Conservation (phyloP, 2,329 filamentous ascomycete species). For the Exophiala sideris region DNA sequence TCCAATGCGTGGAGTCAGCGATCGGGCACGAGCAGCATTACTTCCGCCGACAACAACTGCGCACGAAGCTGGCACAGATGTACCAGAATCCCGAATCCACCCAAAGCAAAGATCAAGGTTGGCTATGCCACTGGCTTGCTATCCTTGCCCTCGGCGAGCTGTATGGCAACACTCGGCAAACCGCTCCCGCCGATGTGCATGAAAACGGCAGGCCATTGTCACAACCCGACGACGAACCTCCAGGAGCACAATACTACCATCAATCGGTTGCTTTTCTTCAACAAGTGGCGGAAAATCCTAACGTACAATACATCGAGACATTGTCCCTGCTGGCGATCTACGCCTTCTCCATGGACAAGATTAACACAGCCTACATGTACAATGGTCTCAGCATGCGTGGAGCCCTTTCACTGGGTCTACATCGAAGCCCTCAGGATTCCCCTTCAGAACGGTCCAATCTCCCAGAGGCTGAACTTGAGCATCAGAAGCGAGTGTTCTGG, state of each 20-base stretch:
- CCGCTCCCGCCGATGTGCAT: background rate
- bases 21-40: conserved; percentile 18
- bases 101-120: conserved; percentile 20
- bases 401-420: conserved; percentile 13
- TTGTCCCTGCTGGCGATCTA: conserved; percentile 16
- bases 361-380: conserved; percentile 20
- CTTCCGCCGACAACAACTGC: conserved; percentile 14
- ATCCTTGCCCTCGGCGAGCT: conserved; percentile 17
- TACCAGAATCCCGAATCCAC: conserved; percentile 14
- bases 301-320: conserved; percentile 17
- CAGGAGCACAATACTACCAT: conserved; percentile 16
- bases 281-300: conserved; percentile 19
- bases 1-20: conserved; percentile 12
- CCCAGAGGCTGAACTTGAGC: conserved; percentile 9
- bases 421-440: conserved; percentile 12
- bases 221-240: background rate
- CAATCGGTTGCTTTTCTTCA: conserved; percentile 18
- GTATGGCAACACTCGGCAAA: conserved; percentile 7
- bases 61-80: conserved; percentile 14
- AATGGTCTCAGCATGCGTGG: conserved; percentile 13
- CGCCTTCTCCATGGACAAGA: conserved; percentile 15
- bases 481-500: conserved; percentile 18
- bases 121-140: conserved; percentile 20
- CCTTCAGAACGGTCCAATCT: conserved; percentile 10
- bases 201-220: background rate